Base-by-base conservation (phyloP, 176 grass and related monocot species). In the Oryza meyeriana region DNA sequence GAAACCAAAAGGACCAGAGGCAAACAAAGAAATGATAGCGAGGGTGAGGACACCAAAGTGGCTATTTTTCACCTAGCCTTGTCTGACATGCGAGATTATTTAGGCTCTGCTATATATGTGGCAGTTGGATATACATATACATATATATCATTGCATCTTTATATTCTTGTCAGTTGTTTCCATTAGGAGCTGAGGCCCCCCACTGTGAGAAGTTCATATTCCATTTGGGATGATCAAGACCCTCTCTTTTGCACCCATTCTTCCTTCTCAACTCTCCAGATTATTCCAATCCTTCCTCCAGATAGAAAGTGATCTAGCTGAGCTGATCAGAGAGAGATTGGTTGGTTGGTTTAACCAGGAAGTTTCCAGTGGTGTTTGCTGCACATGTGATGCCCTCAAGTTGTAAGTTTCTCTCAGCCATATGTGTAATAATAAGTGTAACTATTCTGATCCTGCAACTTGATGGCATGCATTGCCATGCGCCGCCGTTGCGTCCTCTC, bases 111-210 rank as follows among this genome's bases (percentile, higher is more conserved):
- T n/a, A 81, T 76, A 76, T 74, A 57, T 58, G 69, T 67, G 44
- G 13, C 66, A 80, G 69, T 69, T 81, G 48, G 45, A 81, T 77
- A 8, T 75, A 3, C 25, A 5, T 45, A 45, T 5, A 16, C 2
- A 45, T 45, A 45, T 45, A 16, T 22, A 48, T 14, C 74, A 82
- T 80, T 89, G 83, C 73, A 86, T 74, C 79, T 66, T 86, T 78
- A 77, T 89, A 59, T 89, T 85, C 87, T 66, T 86, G 73, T 89
- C 45, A 77, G 33, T 52, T 82, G 88, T 70, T 76, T 64, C 78
- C 40, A 77, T 82, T 57, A 66, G 78, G 45, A 24, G 47, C 34
- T 10, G 81, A 81, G 58, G 58, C 41, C 86, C 86, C 48, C 64
- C 81, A 84, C 44, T 31, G 1, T 17, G 45, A 75, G 62, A 33